These are phyloP conservation scores for Phytomonas sp. DNA, from an alignment of 208 protist genomes.

Conservation along the genomic window DNA sequence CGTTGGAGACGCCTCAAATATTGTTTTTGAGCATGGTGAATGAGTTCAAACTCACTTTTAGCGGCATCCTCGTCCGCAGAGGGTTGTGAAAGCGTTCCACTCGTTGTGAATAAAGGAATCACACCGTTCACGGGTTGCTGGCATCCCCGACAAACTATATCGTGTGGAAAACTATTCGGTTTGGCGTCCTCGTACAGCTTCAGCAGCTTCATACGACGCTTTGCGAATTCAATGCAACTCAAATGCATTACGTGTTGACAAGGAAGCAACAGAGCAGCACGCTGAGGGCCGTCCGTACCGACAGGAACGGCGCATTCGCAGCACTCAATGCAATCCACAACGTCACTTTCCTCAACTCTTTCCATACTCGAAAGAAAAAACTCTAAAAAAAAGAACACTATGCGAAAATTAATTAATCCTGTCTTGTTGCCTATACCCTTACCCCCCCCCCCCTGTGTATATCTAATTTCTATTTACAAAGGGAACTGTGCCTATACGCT, in stretches of 20 bases:
- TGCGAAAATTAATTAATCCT: background rate
- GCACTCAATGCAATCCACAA: constrained; percentile 25
- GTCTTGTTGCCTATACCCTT: background rate
- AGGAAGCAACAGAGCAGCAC: constrained; percentile 58
- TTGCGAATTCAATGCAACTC: constrained; percentile 67
- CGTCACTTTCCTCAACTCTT: background rate
- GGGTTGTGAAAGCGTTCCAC: constrained; percentile 8
- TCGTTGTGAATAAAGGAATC: constrained; percentile 42
- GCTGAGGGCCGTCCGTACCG: constrained; percentile 48
- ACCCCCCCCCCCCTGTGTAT: background rate
- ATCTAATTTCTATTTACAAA: constrained; percentile 1
- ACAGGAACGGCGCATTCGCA: constrained; percentile 65
- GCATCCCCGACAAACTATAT: constrained; percentile 42
- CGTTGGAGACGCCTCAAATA: constrained; percentile 34
- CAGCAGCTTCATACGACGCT: constrained; percentile 21
- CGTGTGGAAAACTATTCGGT: background rate
- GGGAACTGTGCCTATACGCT: background rate
- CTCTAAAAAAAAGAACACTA: background rate
- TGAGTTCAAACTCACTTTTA: constrained; percentile 6
- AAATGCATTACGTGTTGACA: constrained; percentile 80
- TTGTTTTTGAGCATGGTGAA: constrained; percentile 41
- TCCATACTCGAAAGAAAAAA: constrained; percentile 1
- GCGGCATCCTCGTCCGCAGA: background rate
- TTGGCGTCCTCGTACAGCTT: constrained; percentile 12
- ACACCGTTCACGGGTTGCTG: constrained; percentile 22